Evolutionary conservation across 1,139 yeast genomes (phyloP), one percentile per base, ranked within the genome.

Genomic region (Sugiyamaella japonica): DNA sequence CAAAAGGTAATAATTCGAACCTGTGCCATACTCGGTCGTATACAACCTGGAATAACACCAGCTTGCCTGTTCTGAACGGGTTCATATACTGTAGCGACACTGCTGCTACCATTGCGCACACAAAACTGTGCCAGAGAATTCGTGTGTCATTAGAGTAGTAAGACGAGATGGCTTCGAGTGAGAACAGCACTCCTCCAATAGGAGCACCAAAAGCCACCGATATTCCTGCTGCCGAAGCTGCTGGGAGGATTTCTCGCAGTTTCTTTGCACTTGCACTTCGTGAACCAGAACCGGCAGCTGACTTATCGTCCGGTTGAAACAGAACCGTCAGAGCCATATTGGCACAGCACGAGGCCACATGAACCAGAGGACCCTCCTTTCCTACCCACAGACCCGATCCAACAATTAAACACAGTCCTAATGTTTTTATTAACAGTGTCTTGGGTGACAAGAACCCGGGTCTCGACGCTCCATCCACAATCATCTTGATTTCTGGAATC

Each of bases 201-300:
- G 98, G 98, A 0, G 97, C 86, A 54, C 90, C 90, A 72, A 91
- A 91, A 0, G 97, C 97, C 2, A 89, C 91, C 0, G 96, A 88
- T 12, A 91, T 91, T 7, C 97, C 98, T 0, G 96, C 89, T 0
- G 96, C 96, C 1, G 95, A 82, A 1, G 96, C 95, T 0, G 98
- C 96, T 36, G 88, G 81, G 40, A 89, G 72, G 55, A 82, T 73
- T 64, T 85, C 93, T n/a, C 80, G 73, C 57, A 54, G n/a, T 15
- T 45, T 34, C 12, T 15, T 47, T 1, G 31, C 49, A 23, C 40
- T 29, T 5, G 49, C 28, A 16, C 49, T 38, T 45, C 49, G 28
- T 2, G 42, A 45, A 15, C 45, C 42, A 37, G 44, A 6, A 31
- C 10, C 12, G 13, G 39, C 12, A 1, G 25, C 10, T 15, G n/a